These are phyloP conservation scores for Sicyos baderoa DNA, from an alignment of 306 rosid species.

Conservation along the genomic window DNA sequence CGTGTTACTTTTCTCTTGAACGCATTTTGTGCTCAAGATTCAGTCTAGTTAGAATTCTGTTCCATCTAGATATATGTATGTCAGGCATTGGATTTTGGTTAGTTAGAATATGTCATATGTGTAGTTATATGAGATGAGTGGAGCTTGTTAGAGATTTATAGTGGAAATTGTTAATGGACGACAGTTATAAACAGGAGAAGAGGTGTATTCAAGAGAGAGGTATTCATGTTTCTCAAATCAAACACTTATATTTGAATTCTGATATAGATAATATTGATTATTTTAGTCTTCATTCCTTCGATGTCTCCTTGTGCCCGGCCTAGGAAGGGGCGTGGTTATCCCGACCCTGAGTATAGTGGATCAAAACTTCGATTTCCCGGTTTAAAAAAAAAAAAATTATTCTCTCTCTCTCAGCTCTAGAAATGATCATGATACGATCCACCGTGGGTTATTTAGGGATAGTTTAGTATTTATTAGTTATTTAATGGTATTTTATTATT, in stretches of 20 bases:
- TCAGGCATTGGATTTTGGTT: slow-evolving; percentile 6
- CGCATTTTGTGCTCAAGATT: neutral
- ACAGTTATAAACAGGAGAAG: neutral
- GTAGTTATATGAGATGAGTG: slow-evolving; percentile 1
- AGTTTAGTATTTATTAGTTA: no score
- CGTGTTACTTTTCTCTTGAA: neutral
- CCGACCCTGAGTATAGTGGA: no score
- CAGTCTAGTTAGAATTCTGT: neutral
- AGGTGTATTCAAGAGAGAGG: slow-evolving; percentile 6
- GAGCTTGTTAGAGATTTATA: neutral
- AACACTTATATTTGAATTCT: neutral
- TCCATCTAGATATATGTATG: neutral
- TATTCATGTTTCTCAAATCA: neutral
- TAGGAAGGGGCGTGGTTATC: no score
- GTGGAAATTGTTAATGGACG: neutral
- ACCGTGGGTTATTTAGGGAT: no score
- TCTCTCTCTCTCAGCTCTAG: neutral
- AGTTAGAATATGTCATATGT: neutral
- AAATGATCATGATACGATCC: no score
- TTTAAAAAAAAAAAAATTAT: no score
- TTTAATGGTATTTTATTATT: no score
- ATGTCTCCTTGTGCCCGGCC: no score
- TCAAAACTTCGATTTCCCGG: no score
- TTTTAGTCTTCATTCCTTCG: no score
- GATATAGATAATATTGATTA: neutral